Evolutionary conservation across 2,329 filamentous ascomycete genomes (phyloP).

Genomic region (Hymenoscyphus occultus): DNA sequence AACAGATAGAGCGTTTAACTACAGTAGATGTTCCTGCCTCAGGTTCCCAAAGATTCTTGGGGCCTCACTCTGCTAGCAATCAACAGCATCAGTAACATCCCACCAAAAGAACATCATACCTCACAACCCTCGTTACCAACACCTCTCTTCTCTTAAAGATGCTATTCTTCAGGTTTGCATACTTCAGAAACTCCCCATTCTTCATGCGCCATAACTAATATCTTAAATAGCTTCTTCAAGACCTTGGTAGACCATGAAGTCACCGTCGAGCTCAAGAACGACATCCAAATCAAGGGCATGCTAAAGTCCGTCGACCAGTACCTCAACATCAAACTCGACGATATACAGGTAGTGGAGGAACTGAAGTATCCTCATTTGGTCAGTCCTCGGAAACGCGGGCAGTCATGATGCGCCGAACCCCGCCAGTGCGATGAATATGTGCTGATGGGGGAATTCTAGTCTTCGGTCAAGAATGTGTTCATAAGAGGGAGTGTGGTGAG

Average conservation of each 20-base stretch:
- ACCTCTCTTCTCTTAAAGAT: constrained; percentile 30
- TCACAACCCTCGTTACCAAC: background rate
- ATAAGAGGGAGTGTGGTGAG: constrained; percentile 72
- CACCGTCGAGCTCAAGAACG: constrained; percentile 98
- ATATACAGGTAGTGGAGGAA: constrained; percentile 89
- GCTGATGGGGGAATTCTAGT: constrained; percentile 41
- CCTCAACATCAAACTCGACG: constrained; percentile 97
- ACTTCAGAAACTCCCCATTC: background rate
- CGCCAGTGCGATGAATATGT: constrained; percentile 1
- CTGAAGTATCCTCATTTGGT: constrained; percentile 92
- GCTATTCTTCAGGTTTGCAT: constrained; percentile 40
- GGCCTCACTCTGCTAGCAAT: background rate
- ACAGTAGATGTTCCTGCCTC: background rate
- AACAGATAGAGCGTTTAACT: no score
- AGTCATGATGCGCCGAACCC: no score
- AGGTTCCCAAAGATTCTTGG: background rate
- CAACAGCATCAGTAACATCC: constrained; percentile 9
- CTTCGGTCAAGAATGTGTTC: constrained; percentile 74
- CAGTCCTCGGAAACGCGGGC: constrained; percentile 29
- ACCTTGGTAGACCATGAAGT: constrained; percentile 96
- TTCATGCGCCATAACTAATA: background rate
- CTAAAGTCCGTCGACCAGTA: constrained; percentile 98
- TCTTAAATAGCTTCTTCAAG: constrained; percentile 80
- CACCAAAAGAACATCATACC: constrained; percentile 4
- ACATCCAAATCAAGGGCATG: constrained; percentile 92